phyloP scores from a whole-genome alignment of 257 asterid genomes.

The Fraxinus americana region DNA sequence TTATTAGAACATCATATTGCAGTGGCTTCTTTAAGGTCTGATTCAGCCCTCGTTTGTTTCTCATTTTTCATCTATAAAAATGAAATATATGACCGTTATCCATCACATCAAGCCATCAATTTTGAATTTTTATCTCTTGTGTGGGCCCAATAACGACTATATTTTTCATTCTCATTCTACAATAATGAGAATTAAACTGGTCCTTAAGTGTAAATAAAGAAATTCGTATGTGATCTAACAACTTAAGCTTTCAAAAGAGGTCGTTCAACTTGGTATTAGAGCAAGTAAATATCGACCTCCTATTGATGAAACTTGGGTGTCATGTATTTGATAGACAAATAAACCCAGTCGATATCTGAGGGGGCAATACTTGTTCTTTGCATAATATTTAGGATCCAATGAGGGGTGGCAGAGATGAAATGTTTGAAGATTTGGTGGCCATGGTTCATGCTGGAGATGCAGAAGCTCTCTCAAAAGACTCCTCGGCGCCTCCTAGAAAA shows the following conservation, averaged over 20 bases:
- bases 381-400: slow-evolving; percentile 74
- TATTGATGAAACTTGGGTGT: background rate
- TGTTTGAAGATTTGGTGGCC: slow-evolving; percentile 73
- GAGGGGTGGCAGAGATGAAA: slow-evolving; percentile 87
- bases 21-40: background rate
- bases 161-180: too few species aligned
- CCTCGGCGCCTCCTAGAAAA: slow-evolving; percentile 63
- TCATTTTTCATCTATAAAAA: too few species aligned
- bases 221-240: background rate
- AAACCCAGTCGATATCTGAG: background rate
- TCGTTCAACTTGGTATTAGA: background rate
- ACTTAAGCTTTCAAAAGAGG: background rate
- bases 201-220: background rate
- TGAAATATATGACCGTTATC: too few species aligned
- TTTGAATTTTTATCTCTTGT: too few species aligned
- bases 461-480: slow-evolving; percentile 65
- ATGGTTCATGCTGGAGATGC: slow-evolving; percentile 70
- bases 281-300: background rate
- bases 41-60: too few species aligned
- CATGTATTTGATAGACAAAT: too few species aligned
- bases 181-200: too few species aligned
- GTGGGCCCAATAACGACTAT: too few species aligned
- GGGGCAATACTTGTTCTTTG: slow-evolving; percentile 1
- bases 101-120: too few species aligned
- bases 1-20: background rate